Evolutionary conservation across 2,329 filamentous ascomycete genomes (phyloP).

Genomic region (Hypoxylon sp.): DNA sequence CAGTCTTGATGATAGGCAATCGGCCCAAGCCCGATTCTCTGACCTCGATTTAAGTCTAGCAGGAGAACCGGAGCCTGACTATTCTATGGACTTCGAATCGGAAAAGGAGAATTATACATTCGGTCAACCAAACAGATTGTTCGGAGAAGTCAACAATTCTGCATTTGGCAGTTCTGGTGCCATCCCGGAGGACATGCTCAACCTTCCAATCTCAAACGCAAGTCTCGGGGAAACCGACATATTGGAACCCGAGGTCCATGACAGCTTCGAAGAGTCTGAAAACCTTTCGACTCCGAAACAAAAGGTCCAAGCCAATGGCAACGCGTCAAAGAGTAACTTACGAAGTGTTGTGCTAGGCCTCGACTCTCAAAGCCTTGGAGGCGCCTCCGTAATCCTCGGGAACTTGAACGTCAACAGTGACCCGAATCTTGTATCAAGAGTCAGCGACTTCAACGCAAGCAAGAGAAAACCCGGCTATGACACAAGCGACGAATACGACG

Average conservation of each 20-base stretch:
- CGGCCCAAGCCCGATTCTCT: conserved; percentile 37
- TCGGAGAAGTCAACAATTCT: conserved; percentile 64
- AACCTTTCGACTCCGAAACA: conserved; percentile 48
- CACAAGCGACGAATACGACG: conserved; percentile 60
- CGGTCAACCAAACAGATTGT: conserved; percentile 59
- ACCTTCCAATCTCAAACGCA: conserved; percentile 52
- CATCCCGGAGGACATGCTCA: conserved; percentile 57
- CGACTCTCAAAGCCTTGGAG: conserved; percentile 63
- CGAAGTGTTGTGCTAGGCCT: conserved; percentile 41
- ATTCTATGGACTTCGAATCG: conserved; percentile 68
- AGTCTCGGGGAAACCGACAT: conserved; percentile 49
- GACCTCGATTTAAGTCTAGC: conserved; percentile 41
- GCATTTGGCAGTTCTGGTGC: conserved; percentile 62
- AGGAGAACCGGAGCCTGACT: conserved; percentile 49
- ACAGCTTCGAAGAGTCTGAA: conserved; percentile 57
- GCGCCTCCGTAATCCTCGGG: conserved; percentile 55
- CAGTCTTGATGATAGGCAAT: conserved; percentile 61
- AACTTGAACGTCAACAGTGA: conserved; percentile 52
- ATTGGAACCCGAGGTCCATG: conserved; percentile 53
- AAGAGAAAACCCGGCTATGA: conserved; percentile 64
- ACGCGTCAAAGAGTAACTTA: conserved; percentile 36
- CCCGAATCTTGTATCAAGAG: conserved; percentile 33
- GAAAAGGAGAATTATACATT: conserved; percentile 82
- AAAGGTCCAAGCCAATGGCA: conserved; percentile 37
- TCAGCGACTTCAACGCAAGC: conserved; percentile 56